Evolutionary conservation across 1,284 basidiomycete genomes (phyloP).

Genomic region (Sporisorium exsertum): DNA sequence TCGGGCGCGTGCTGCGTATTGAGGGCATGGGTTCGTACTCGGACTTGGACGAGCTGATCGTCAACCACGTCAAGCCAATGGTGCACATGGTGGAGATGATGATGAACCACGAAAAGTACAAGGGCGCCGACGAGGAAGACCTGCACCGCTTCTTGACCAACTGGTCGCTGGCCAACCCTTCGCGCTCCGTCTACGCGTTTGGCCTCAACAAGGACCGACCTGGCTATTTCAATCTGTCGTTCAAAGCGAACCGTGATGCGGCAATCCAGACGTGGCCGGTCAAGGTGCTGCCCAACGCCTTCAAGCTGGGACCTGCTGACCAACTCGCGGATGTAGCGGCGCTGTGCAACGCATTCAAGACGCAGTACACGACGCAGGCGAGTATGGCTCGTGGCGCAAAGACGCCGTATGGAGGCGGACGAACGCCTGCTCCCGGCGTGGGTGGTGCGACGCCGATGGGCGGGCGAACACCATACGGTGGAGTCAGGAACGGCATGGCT

Average conservation of each 20-base stretch:
- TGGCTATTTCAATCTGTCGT: conserved; percentile 92
- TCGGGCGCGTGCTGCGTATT: conserved; percentile 80
- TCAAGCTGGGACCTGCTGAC: conserved; percentile 65
- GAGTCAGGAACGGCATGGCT: conserved; percentile 27
- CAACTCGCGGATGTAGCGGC: conserved; percentile 65
- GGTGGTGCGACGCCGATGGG: conserved; percentile 44
- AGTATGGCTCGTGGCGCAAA: conserved; percentile 54
- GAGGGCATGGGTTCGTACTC: conserved; percentile 84
- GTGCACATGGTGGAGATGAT: conserved; percentile 93
- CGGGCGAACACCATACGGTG: conserved; percentile 38
- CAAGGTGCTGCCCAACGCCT: conserved; percentile 65
- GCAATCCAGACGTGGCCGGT: conserved; percentile 69
- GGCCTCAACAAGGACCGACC: conserved; percentile 88
- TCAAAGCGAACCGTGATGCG: conserved; percentile 79
- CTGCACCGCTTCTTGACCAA: conserved; percentile 71
- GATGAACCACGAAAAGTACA: conserved; percentile 96
- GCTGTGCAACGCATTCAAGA: conserved; percentile 68
- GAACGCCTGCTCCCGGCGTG: conserved; percentile 48
- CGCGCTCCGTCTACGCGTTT: conserved; percentile 95
- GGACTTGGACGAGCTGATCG: conserved; percentile 96
- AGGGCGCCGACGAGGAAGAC: conserved; percentile 84
- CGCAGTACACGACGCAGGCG: conserved; percentile 66
- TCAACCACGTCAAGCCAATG: conserved; percentile 96
- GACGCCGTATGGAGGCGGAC: conserved; percentile 54
- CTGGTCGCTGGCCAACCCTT: conserved; percentile 85